These are phyloP conservation scores for Cucurbita moschata DNA, from an alignment of 306 rosid species.

Conservation along the genomic window DNA sequence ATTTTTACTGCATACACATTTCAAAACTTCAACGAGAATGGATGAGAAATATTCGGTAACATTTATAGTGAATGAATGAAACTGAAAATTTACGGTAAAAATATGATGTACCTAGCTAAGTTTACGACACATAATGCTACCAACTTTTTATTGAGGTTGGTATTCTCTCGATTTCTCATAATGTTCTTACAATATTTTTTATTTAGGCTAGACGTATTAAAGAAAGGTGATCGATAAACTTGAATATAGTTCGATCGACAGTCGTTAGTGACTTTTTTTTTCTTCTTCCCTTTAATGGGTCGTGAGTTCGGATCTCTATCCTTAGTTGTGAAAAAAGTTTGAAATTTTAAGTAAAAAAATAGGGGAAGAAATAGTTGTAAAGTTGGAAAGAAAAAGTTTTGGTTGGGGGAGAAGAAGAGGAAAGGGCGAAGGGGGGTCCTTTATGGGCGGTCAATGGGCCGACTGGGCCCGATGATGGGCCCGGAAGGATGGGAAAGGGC, in stretches of 20 bases:
- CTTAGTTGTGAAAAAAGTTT: neutral
- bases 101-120: too few species aligned
- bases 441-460: conserved; percentile 3
- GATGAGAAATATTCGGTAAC: too few species aligned
- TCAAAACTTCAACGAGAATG: too few species aligned
- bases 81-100: too few species aligned
- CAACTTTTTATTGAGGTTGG: neutral
- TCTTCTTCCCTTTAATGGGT: neutral
- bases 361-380: neutral
- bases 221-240: neutral
- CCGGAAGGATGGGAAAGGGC: neutral
- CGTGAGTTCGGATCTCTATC: neutral
- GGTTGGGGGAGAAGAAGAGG: neutral
- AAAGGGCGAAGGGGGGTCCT: neutral
- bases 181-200: neutral
- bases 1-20: too few species aligned
- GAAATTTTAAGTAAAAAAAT: neutral
- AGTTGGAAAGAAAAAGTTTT: neutral
- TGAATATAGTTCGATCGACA: neutral
- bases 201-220: neutral
- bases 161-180: neutral
- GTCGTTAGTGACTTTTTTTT: neutral
- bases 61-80: too few species aligned
- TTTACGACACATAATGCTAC: too few species aligned
- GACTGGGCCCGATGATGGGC: neutral